phyloP scores from a whole-genome alignment of 2,329 filamentous ascomycete genomes.

The Ophiostoma ulmi region DNA sequence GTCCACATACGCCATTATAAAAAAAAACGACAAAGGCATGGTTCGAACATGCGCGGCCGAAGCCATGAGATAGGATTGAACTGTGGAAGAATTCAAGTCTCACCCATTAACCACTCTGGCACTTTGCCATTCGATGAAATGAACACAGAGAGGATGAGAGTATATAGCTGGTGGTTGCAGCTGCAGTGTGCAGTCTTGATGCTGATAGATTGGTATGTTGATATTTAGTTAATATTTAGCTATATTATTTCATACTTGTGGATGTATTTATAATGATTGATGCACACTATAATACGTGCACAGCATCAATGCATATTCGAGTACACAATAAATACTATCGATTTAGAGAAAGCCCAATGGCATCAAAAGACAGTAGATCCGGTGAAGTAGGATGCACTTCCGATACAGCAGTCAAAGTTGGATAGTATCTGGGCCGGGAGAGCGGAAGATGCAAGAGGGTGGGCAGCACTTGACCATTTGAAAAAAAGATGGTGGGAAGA shows the following conservation, averaged over 20 bases:
- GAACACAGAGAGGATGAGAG: background rate
- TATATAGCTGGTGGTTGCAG: background rate
- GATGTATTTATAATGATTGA: no score
- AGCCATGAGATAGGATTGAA: slow-evolving; percentile 29
- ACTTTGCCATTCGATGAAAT: slow-evolving; percentile 25
- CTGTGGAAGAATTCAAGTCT: slow-evolving; percentile 26
- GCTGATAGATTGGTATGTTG: no score
- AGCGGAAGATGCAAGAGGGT: background rate
- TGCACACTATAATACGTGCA: no score
- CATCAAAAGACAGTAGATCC: no score
- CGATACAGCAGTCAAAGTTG: no score
- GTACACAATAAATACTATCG: no score
- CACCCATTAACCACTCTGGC: slow-evolving; percentile 30
- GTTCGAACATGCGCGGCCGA: slow-evolving; percentile 30
- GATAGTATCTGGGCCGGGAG: background rate
- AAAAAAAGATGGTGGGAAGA: background rate
- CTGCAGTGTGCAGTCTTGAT: no score
- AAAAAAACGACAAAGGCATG: slow-evolving; percentile 28
- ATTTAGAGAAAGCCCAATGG: no score
- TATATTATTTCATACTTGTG: no score
- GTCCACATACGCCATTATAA: background rate
- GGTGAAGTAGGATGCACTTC: no score
- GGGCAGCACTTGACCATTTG: background rate
- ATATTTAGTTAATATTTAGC: no score
- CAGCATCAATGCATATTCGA: no score